Evolutionary conservation across 106 monocot species (phyloP), one percentile per base, ranked within the genome.

Genomic region (Hemerocallis citrina): DNA sequence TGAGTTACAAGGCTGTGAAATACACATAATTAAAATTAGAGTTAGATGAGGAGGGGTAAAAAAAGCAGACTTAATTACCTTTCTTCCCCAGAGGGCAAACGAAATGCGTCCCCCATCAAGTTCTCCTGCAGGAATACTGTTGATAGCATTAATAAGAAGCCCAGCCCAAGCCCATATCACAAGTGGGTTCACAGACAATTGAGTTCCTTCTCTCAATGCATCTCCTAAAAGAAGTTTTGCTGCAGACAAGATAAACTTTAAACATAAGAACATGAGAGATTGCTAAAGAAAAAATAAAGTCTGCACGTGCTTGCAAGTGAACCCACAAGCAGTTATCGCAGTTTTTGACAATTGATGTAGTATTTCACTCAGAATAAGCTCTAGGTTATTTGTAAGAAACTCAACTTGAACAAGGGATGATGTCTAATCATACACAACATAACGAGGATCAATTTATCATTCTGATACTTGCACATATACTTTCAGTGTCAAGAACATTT

Each of bases 71-170:
- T n/a, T n/a, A 15, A 37, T 37, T 78, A 95, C 96, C 96, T 96
- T 96, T 82, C 96, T 81, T 62, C 96, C 96, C 86, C 86, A 96
- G 32, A 96, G 52, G 22, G 86, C 80, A 68, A 91, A 96, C 52
- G 90, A 75, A 67, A 96, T 91, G 28, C 96, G 86, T 2, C 96
- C 96, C 14, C 96, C 96, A 73, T 96, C 96, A 67, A 96, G 79
- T 40, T 91, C 90, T 77, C 96, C 96, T 25, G 90, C 76, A 19
- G 96, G 96, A 63, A 96, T 96, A 46, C 86, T 81, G 61, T 96
- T 96, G 51, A 91, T 87, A 38, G 84, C 90, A 77, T 90, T 96
- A 24, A 96, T 86, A 64, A 96, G 76, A 36, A 96, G 81, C 17
- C 90, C 96, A 63, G 96, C 78, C 96, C 86, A 96, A 62, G 84